Percentiles rank a stretch among this genome's conserved stretches.
These are phyloP conservation scores for Phaeolepiota aurea DNA, from an alignment of 768 basidiomycete genomes.

Conservation along the genomic window DNA sequence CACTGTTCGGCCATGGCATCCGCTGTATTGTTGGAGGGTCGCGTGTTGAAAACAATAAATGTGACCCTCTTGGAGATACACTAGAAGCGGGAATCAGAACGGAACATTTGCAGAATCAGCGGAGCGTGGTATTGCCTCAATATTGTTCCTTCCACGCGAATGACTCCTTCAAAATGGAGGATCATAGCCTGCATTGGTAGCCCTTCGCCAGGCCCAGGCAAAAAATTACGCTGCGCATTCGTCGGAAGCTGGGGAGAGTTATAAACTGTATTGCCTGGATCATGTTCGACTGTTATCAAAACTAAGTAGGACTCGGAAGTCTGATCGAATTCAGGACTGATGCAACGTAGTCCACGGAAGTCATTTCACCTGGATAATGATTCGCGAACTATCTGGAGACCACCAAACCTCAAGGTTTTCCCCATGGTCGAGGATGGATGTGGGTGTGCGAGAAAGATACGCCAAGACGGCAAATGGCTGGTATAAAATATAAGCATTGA, in stretches of 20 bases:
- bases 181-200: slow-evolving; percentile 58
- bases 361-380: slow-evolving; percentile 67
- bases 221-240: slow-evolving; percentile 57
- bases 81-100: slow-evolving; percentile 29
- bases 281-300: slow-evolving; percentile 57
- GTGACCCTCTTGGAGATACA: slow-evolving; percentile 64
- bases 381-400: slow-evolving; percentile 74
- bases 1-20: slow-evolving; percentile 72
- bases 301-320: slow-evolving; percentile 78
- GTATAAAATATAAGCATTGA: background rate
- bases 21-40: slow-evolving; percentile 72
- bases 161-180: slow-evolving; percentile 74
- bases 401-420: slow-evolving; percentile 67
- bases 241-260: slow-evolving; percentile 42
- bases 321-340: slow-evolving; percentile 28
- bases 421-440: slow-evolving; percentile 79
- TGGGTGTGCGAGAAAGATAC: slow-evolving; percentile 65
- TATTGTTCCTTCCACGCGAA: slow-evolving; percentile 68
- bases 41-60: slow-evolving; percentile 67
- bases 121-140: slow-evolving; percentile 52
- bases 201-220: slow-evolving; percentile 77
- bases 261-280: slow-evolving; percentile 46
- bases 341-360: background rate
- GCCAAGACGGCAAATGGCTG: slow-evolving; percentile 71
- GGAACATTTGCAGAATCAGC: too few relatives aligned